Percentiles rank a stretch among this genome's conserved stretches.
phyloP scores from a whole-genome alignment of 2,329 filamentous ascomycete species.

The Whalleya microplaca region DNA sequence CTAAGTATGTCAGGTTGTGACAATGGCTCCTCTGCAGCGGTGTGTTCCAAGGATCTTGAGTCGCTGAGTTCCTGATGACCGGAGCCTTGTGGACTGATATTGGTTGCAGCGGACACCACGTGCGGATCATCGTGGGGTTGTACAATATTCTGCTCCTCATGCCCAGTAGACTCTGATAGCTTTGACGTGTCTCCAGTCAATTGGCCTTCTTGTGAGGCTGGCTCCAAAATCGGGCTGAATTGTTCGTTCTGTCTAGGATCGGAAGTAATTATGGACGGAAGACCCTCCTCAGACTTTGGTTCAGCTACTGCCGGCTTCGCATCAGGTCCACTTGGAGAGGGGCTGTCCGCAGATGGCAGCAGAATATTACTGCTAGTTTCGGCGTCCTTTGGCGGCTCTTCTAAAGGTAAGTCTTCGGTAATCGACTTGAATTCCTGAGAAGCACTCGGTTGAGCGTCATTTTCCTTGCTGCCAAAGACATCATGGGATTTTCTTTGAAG shows the following conservation, averaged over 20 bases:
- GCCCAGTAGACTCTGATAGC: conserved; percentile 7
- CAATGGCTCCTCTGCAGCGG: conserved; percentile 25
- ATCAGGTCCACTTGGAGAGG: neutral
- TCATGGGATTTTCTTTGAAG: neutral
- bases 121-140: conserved; percentile 3
- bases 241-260: conserved; percentile 7
- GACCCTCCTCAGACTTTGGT: neutral
- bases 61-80: conserved; percentile 15
- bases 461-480: conserved; percentile 1
- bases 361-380: conserved; percentile 7
- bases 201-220: conserved; percentile 9
- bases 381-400: conserved; percentile 3
- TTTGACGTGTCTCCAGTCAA: conserved; percentile 9
- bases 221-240: neutral
- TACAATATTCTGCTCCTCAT: conserved; percentile 7
- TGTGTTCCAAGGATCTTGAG: conserved; percentile 18
- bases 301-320: neutral
- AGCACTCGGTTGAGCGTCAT: neutral
- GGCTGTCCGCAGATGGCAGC: conserved; percentile 1
- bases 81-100: conserved; percentile 9
- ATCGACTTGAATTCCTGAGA: neutral
- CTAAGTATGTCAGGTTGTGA: conserved; percentile 25
- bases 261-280: conserved; percentile 2
- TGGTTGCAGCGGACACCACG: conserved; percentile 8
- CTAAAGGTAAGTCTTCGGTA: conserved; percentile 1